Evolutionary conservation across 2,329 filamentous ascomycete genomes (phyloP), one percentile per base, ranked within the genome.

Genomic region (Monilinia aucupariae): DNA sequence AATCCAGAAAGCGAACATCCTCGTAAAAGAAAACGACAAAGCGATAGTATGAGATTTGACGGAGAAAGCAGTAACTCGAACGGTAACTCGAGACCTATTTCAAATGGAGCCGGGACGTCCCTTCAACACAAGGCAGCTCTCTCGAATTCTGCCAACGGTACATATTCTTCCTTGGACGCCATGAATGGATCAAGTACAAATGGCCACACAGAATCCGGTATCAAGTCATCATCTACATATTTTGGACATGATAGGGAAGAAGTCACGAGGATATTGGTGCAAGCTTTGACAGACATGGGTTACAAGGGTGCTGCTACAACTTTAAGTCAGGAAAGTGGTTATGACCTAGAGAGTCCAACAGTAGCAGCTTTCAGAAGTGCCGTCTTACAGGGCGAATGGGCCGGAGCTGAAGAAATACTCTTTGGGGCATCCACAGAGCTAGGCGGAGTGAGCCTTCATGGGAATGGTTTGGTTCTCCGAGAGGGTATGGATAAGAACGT

Each of bases 211-310:
- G 54, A 32, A 32, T 43, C 58, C 32, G 58, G 51, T 64, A 59
- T 43, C 59, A 71, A 72, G 63, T 54, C 62, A 22, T 63, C 54
- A 48, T 62, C 67, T 51, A 76, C 74, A 34, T 97, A 96, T 75
- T 88, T 86, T 72, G 92, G 92, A 22, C 93, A 97, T 73, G 85
- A 94, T 73, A 85, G 91, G 73, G 92, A 96, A 79, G 93, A 99
- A 78, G 88, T 97, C 51, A 96, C 93, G 6, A 83, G 94, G 61
- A 89, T 97, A 67, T 77, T 99, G 70, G 94, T 99, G 71, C 94
- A 99, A 76, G 90, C 92, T 43, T 78, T 99, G 67, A 85, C 86
- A 30, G 93, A 97, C 74, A 82, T 99, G 78, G 94, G 94, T 2
- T 97, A 97, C 73, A 81, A 86, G 64, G 80, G 81, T 15, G 90